These are phyloP conservation scores for Clarireedia hainanense DNA, from an alignment of 2,329 filamentous ascomycete genomes.

Conservation along the genomic window DNA sequence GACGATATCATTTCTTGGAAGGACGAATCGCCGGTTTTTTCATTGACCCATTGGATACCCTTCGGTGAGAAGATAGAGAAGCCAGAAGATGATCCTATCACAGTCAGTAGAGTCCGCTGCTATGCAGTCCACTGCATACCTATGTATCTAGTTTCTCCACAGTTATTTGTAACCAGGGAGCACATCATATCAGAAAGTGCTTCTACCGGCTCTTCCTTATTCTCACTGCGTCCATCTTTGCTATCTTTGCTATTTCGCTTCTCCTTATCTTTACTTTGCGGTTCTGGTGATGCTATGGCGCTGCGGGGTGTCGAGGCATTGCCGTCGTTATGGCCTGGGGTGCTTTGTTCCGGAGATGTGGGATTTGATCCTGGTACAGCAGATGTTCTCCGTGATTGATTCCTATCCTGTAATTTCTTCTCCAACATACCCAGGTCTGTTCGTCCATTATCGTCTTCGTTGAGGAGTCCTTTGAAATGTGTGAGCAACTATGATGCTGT, in stretches of 20 bases:
- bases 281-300: slow-evolving; percentile 41
- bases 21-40: slow-evolving; percentile 90
- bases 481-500: slow-evolving; percentile 12
- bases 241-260: slow-evolving; percentile 23
- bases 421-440: slow-evolving; percentile 86
- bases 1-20: slow-evolving; percentile 93
- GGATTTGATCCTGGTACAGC: slow-evolving; percentile 23
- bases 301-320: slow-evolving; percentile 36
- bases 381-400: slow-evolving; percentile 27
- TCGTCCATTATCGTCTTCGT: slow-evolving; percentile 75
- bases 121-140: slow-evolving; percentile 43
- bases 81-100: slow-evolving; percentile 80
- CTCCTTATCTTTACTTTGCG: slow-evolving; percentile 18
- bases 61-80: slow-evolving; percentile 99
- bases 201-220: slow-evolving; percentile 66
- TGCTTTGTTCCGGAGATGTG: slow-evolving; percentile 34
- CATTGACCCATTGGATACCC: slow-evolving; percentile 96
- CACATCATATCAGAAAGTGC: slow-evolving; percentile 98
- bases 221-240: slow-evolving; percentile 32
- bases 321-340: slow-evolving; percentile 33
- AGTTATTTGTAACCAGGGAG: slow-evolving; percentile 89
- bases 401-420: slow-evolving; percentile 58
- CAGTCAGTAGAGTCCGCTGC: neutral
- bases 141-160: slow-evolving; percentile 91
- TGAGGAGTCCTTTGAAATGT: slow-evolving; percentile 57